A percentile compares a stretch with the other conserved stretches of the same genome.
phyloP scores from a whole-genome alignment of 2,329 filamentous ascomycete genomes.

The Xylariaceae sp. region DNA sequence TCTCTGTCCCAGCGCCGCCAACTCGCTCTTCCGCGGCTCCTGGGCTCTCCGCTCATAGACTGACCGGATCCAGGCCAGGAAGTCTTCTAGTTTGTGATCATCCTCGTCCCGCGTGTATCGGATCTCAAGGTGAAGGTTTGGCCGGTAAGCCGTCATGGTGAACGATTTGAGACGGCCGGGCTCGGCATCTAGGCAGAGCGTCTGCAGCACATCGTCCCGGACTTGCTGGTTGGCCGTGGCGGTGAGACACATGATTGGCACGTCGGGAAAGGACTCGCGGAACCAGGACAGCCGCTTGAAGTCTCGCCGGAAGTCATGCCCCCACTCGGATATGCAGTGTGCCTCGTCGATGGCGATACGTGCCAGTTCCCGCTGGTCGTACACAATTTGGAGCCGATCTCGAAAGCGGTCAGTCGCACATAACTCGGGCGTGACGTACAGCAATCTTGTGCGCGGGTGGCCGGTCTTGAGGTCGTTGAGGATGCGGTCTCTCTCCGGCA shows the following conservation, averaged over 20 bases:
- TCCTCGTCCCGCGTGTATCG: constrained; percentile 74
- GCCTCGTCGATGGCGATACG: constrained; percentile 90
- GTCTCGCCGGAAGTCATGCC: constrained; percentile 90
- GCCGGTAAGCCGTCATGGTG: constrained; percentile 74
- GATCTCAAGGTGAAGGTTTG: constrained; percentile 87
- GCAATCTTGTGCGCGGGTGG: constrained; percentile 73
- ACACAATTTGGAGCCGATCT: constrained; percentile 63
- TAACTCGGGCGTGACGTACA: constrained; percentile 91
- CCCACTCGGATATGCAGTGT: constrained; percentile 97
- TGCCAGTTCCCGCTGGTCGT: constrained; percentile 78
- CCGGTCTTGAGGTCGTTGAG: constrained; percentile 80
- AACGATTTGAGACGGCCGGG: constrained; percentile 64
- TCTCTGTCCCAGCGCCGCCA: constrained; percentile 49
- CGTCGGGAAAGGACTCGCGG: constrained; percentile 70
- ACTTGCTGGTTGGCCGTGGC: constrained; percentile 83
- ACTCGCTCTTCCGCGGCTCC: constrained; percentile 53
- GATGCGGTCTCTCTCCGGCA: constrained; percentile 60
- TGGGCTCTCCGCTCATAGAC: constrained; percentile 64
- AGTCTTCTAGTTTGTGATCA: constrained; percentile 65
- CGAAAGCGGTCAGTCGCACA: constrained; percentile 76
- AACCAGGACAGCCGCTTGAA: constrained; percentile 88
- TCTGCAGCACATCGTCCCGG: constrained; percentile 73
- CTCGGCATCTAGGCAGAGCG: constrained; percentile 59
- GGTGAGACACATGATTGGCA: constrained; percentile 88
- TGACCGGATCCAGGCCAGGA: constrained; percentile 69